Base-by-base conservation (phyloP, 192 early-diverging fungal genomes). In the Chytriomyces confervae region DNA sequence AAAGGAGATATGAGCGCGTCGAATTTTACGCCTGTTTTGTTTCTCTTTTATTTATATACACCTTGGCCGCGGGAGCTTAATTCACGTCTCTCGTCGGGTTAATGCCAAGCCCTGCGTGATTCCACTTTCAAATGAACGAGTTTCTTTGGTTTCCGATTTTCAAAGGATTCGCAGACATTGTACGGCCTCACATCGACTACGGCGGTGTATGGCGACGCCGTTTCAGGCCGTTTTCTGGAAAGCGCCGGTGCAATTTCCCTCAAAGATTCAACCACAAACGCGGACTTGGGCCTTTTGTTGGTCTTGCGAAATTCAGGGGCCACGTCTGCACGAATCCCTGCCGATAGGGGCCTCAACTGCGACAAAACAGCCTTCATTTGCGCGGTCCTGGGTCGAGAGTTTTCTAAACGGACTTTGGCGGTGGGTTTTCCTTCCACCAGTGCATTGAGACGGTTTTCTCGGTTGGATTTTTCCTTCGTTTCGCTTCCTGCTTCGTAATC, bases 321-420 rank as follows among this genome's bases (percentile, higher is more conserved):
- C 7, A 13, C 44, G 3, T 49, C 61, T 48, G 64, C 50, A 43
- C 64, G 36, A 10, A 76, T 8, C 8, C 74, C 74, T 0, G 74
- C 74, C 51, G 74, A 76, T 27, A 76, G n/a, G 13, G 74, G 74
- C 6, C 74, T 9, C 36, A 57, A 47, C 74, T 66, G 64, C 7
- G 18, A 44, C n/a, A 76, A 47, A 11, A 64, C 74, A 18, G 23
- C 46, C 6, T n/a, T 44, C 74, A 76, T 66, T 13, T 18, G 24
- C 7, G 46, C 63, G 18, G 74, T 29, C 16, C 27, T 10, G 7
- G 74, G 74, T 45, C 72, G 53, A 46, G 74, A 29, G 8, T 36
- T 50, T 43, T 20, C 69, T 16, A 67, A 29, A 11, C 23, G 69
- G 53, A 16, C 46, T 51, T 3, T 50, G 10, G 69, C 49, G 11